These are phyloP conservation scores for Sesbania bispinosa DNA, from an alignment of 306 rosid genomes.

Conservation along the genomic window DNA sequence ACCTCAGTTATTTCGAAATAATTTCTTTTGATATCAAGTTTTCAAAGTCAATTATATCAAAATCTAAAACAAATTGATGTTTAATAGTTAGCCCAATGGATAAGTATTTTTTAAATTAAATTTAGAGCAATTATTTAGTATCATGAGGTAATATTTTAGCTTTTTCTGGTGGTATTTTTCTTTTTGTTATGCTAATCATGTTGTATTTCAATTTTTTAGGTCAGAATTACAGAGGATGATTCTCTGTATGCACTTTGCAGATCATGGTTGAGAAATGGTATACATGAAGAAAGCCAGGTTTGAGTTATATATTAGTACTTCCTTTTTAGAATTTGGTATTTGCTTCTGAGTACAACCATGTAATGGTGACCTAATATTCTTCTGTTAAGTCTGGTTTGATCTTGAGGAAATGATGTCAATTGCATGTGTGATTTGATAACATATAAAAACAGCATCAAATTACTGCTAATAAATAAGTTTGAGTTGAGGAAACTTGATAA, in stretches of 20 bases:
- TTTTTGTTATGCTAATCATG: slow-evolving; percentile 8
- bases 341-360: slow-evolving; percentile 8
- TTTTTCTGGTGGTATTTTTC: slow-evolving; percentile 8
- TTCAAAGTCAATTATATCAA: neutral
- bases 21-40: neutral
- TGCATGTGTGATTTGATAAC: slow-evolving; percentile 1
- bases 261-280: slow-evolving; percentile 85
- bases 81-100: neutral
- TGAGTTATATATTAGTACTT: slow-evolving; percentile 11
- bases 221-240: slow-evolving; percentile 67
- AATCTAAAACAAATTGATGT: neutral
- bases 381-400: neutral
- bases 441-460: neutral
- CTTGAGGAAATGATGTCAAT: slow-evolving; percentile 1
- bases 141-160: slow-evolving; percentile 8
- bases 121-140: neutral
- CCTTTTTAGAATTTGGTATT: slow-evolving; percentile 7
- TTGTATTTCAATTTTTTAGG: slow-evolving; percentile 46
- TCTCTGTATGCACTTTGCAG: slow-evolving; percentile 82
- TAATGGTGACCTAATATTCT: slow-evolving; percentile 2
- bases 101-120: neutral
- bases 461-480: neutral
- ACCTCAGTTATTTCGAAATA: neutral
- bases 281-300: slow-evolving; percentile 68
- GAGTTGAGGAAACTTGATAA: neutral